Conservation (phyloP, 306 rosid species). For the Lathyrus sativus region DNA sequence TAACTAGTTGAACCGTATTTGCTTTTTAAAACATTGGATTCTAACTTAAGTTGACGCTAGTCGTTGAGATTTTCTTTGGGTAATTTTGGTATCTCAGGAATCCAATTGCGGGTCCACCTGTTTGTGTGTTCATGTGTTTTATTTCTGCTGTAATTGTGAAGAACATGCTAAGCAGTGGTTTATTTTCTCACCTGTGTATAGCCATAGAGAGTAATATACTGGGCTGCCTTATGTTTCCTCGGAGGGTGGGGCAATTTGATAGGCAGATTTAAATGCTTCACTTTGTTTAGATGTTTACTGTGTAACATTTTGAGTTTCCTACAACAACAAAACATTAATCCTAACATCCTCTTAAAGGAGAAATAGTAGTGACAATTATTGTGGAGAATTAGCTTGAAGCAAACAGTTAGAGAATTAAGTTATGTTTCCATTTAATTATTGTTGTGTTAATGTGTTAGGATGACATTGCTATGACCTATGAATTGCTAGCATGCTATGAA, state of each 20-base stretch:
- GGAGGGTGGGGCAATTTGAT: neutral
- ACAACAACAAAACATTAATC: too few species aligned
- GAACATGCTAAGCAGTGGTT: neutral
- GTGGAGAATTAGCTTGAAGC: too few species aligned
- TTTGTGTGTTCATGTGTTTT: neutral
- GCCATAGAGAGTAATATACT: neutral
- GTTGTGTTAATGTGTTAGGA: too few species aligned
- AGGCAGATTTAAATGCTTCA: too few species aligned
- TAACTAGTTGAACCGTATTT: neutral
- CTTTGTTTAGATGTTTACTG: too few species aligned
- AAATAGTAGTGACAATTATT: too few species aligned
- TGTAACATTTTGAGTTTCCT: too few species aligned
- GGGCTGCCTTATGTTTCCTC: neutral
- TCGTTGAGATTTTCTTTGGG: neutral
- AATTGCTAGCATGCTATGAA: too few species aligned
- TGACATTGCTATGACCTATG: too few species aligned
- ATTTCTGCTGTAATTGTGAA: neutral
- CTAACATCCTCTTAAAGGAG: too few species aligned
- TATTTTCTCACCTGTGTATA: neutral
- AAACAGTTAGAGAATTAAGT: too few species aligned
- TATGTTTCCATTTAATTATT: too few species aligned
- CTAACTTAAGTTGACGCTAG: neutral
- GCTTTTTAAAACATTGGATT: neutral
- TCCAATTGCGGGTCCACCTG: neutral
- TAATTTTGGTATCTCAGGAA: neutral